Evolutionary conservation across 2,329 filamentous ascomycete species (phyloP), one percentile per base, ranked within the genome.

Genomic region (Arthroderma sp.): DNA sequence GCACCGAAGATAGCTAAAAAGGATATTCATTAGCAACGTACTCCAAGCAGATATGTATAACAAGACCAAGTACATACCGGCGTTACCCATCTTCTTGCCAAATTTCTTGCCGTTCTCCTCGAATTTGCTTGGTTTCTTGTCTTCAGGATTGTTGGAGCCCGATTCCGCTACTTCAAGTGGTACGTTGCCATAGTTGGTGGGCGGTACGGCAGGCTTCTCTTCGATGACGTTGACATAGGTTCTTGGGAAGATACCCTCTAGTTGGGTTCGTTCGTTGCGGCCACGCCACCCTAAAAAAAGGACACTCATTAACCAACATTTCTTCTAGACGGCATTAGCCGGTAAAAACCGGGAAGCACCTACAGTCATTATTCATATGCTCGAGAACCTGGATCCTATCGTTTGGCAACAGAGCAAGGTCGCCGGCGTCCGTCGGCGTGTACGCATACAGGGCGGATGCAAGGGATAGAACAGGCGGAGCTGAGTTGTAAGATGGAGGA

Each of bases 321-420:
- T 10, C 7, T 36, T 39, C 15, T 41, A 38, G 34, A 6, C 29
- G 31, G 4, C 36, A 8, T 9, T 34, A 8, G n/a, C 32, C n/a
- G 32, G 6, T 32, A 15, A 22, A 32, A 36, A 38, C 8, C 28
- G 29, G 38, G 4, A 10, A 43, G 56, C 66, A 36, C 15, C 15
- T 66, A 70, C 89, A 96, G 65, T 96, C 88, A 50, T 81, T 78
- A 66, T 96, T 96, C 82, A 94, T 91, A 70, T 94, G 88, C 66
- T 94, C 85, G 52, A 79, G 77, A 22, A 96, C 83, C 47, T 78
- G 75, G 54, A 96, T 73, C 51, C 74, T 72, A 67, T 96, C 89
- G 59, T 88, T 82, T 49, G 82, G 80, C 59, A 85, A 78, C 48
- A 96, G 78, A 2, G 77, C 78, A 50, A 94, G 72, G 61, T 96